phyloP scores from a whole-genome alignment of 1,139 yeast genomes.

The Kodamaea fungicola region DNA sequence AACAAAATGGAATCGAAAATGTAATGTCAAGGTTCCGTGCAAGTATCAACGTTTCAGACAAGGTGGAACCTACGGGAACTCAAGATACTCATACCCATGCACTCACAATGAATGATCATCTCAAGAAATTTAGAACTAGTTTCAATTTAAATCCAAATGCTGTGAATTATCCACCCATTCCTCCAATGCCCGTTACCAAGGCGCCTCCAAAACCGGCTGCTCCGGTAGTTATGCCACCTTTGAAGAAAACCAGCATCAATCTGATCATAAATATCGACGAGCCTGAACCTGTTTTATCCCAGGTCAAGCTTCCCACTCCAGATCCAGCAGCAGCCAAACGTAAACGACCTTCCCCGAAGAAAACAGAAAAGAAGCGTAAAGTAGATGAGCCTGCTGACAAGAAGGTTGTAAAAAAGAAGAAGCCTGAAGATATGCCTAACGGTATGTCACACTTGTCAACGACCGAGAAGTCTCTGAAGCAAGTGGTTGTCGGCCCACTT shows the following conservation, averaged over 20 bases:
- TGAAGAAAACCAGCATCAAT: constrained; percentile 33
- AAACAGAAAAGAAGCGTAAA: constrained; percentile 14
- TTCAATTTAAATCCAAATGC: constrained; percentile 13
- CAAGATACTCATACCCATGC: constrained; percentile 7
- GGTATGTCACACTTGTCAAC: constrained; percentile 13
- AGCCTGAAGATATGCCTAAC: constrained; percentile 13
- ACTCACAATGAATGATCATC: constrained; percentile 19
- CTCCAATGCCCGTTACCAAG: constrained; percentile 3
- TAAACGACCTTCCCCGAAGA: constrained; percentile 14
- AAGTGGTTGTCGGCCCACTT: constrained; percentile 7
- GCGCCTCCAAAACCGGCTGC: constrained; percentile 1
- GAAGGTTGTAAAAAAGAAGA: constrained; percentile 4
- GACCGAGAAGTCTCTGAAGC: constrained; percentile 14
- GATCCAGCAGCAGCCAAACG: constrained; percentile 8
- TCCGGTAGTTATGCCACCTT: constrained; percentile 1
- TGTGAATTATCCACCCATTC: constrained; percentile 4
- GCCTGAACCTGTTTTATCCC: constrained; percentile 7
- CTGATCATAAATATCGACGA: constrained; percentile 36
- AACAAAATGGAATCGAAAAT: constrained; percentile 7
- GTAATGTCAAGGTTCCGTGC: constrained; percentile 15
- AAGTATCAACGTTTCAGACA: constrained; percentile 9
- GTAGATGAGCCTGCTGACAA: constrained; percentile 12
- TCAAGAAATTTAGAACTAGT: constrained; percentile 32
- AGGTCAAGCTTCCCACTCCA: constrained; percentile 4
- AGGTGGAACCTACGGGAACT: neutral